Percentiles rank a stretch among this genome's conserved stretches.
These are phyloP conservation scores for Combretum micranthum DNA, from an alignment of 345 rosid genomes.

Conservation along the genomic window DNA sequence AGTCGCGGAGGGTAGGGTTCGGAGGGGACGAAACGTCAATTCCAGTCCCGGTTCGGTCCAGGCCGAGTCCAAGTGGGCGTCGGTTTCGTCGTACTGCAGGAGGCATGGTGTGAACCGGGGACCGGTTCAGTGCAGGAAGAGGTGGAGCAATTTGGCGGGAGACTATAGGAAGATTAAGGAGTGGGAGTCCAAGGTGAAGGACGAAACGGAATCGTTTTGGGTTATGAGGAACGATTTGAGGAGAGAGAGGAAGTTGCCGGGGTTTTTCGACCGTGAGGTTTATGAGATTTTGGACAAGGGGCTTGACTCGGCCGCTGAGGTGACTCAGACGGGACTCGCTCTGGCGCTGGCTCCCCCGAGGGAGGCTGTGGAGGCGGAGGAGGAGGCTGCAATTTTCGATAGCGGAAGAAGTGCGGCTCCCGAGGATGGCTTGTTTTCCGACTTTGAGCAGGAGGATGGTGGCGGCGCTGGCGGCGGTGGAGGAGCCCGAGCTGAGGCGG, in stretches of 20 bases:
- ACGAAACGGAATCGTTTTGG: conserved; percentile 89
- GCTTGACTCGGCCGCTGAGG: conserved; percentile 15
- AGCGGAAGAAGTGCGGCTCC: conserved; percentile 62
- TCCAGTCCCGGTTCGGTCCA: conserved; percentile 46
- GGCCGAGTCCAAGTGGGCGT: conserved; percentile 91
- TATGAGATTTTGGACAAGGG: conserved; percentile 61
- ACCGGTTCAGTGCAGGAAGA: conserved; percentile 95
- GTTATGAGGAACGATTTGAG: conserved; percentile 85
- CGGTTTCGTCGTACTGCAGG: conserved; percentile 81
- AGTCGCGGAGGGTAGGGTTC: conserved; percentile 83
- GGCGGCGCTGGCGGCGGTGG: conserved; percentile 31
- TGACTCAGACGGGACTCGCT: conserved; percentile 10
- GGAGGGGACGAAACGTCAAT: conserved; percentile 53
- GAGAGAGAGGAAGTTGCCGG: conserved; percentile 82
- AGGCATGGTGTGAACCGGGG: conserved; percentile 92
- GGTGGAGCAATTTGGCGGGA: conserved; percentile 96
- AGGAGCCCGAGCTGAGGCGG: no score
- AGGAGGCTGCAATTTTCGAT: conserved; percentile 38
- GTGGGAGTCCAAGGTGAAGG: conserved; percentile 65
- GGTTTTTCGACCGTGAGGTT: conserved; percentile 90
- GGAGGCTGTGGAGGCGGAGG: conserved; percentile 13
- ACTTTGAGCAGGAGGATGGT: conserved; percentile 57
- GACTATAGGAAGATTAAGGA: conserved; percentile 93
- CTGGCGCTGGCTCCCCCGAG: conserved; percentile 14
- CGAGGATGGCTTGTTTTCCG: conserved; percentile 69